Conservation (phyloP, 1,284 basidiomycete species). For the Apiotrichum porosum region DNA sequence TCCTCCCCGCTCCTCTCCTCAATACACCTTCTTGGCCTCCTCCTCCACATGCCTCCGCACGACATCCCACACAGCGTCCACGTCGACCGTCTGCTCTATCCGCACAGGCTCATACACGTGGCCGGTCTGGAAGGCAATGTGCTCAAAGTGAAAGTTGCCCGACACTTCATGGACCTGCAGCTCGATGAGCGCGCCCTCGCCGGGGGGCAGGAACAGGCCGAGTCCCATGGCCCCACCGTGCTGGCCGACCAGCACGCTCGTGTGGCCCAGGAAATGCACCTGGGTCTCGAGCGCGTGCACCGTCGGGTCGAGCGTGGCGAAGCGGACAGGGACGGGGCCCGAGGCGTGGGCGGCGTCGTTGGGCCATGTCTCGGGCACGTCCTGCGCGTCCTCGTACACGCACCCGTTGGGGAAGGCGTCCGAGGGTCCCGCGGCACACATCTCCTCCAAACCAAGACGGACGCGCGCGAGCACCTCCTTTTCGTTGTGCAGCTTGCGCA, state of each 20-base stretch:
- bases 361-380: conserved; percentile 32
- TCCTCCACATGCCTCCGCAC: neutral
- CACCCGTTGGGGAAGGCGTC: conserved; percentile 13
- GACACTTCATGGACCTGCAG: conserved; percentile 28
- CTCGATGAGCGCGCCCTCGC: conserved; percentile 32
- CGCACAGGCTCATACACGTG: conserved; percentile 22
- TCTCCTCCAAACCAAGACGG: conserved; percentile 13
- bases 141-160: conserved; percentile 42
- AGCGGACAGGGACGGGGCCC: conserved; percentile 20
- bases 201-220: conserved; percentile 39
- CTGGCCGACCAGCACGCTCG: conserved; percentile 31
- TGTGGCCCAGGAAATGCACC: conserved; percentile 37
- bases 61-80: conserved; percentile 29
- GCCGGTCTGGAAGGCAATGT: conserved; percentile 37
- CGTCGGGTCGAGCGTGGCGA: conserved; percentile 36
- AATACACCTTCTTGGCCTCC: too few species aligned
- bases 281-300: conserved; percentile 42
- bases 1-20: too few species aligned
- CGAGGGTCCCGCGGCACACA: conserved; percentile 19
- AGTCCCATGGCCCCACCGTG: conserved; percentile 44
- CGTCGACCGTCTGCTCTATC: conserved; percentile 25
- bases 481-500: conserved; percentile 41
- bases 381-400: conserved; percentile 27
- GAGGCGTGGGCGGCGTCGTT: neutral
- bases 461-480: conserved; percentile 24